Evolutionary conservation across 306 rosid species (phyloP), one percentile per base, ranked within the genome.

Genomic region (Cucurbita moschata): DNA sequence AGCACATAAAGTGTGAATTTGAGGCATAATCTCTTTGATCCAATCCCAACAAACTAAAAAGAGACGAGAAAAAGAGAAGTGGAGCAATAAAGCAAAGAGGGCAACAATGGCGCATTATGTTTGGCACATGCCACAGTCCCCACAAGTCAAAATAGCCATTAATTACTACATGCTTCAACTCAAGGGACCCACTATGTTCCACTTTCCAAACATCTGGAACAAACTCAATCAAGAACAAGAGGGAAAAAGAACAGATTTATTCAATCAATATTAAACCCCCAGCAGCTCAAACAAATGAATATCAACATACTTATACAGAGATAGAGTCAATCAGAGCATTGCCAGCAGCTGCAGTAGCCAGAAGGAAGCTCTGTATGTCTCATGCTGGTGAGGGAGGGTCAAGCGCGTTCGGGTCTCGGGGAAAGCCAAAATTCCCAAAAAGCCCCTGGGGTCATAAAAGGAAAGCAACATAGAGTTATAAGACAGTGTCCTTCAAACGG

Each of bases 391-490:
- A 65, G 75, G 92, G 74, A 30, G 82, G 66, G 74, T 79, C 72
- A 51, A 26, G 77, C 82, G 62, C 80, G 72, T 74, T 77, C 67
- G 76, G 76, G 68, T 82, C 81, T 51, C 71, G 81, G 26, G 79
- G 72, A 73, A 94, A 94, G 51, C 96, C 99, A 35, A 89, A 89
- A 82, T 91, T 82, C 71, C 88, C 83, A 26, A 87, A 88, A 49
- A 89, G 84, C 53, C 87, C 96, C 97, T 91, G 89, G 78, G 80
- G 79, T 67, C 50, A 77, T 71, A 46, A 19, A 19, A 16, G 12
- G 46, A 51, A 79, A 73, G 68, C 42, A 54, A 57, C 50, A 73
- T 43, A 5, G 14, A 14, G 7, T 50, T 75, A 39, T 51, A 40
- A 65, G 8, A 40, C 4, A 39, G 9, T 42, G 15, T 10, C 76